A percentile compares a stretch with the other conserved stretches of the same genome.
Conservation (phyloP, 2,329 filamentous ascomycete genomes). For the Pleurostoma richardsiae region DNA sequence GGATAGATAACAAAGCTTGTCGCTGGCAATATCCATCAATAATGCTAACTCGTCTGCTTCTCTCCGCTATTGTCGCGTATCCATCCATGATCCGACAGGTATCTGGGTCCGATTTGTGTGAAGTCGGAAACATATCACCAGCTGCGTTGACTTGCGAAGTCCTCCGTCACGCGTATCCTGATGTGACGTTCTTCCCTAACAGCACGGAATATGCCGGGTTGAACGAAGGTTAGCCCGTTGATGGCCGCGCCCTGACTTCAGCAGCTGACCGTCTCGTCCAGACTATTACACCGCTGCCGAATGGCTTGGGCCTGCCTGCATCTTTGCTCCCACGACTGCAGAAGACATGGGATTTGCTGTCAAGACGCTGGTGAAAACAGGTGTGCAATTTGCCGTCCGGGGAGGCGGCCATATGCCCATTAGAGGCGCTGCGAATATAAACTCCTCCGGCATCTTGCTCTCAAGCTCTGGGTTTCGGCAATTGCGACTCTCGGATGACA, state of each 20-base stretch:
- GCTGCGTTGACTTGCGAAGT: background rate
- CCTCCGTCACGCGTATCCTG: conserved; percentile 1
- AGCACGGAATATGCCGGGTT: background rate
- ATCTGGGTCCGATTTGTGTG: background rate
- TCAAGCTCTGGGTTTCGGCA: conserved; percentile 27
- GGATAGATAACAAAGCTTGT: too few relatives aligned
- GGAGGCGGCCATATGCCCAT: conserved; percentile 23
- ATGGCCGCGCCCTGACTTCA: background rate
- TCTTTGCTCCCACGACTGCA: conserved; percentile 16
- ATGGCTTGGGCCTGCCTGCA: conserved; percentile 14
- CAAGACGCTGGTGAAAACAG: conserved; percentile 11
- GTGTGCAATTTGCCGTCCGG: conserved; percentile 17
- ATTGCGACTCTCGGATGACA: conserved; percentile 20
- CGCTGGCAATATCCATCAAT: too few relatives aligned
- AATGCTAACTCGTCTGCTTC: too few relatives aligned
- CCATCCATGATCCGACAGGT: background rate
- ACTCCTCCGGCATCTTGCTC: conserved; percentile 23
- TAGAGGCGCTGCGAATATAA: conserved; percentile 17
- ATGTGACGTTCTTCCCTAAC: background rate
- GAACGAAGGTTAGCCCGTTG: background rate
- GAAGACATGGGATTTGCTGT: conserved; percentile 15
- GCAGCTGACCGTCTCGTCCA: background rate
- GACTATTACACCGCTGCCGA: background rate
- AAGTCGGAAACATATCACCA: background rate
- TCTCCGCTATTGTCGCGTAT: too few relatives aligned